Base-by-base conservation (phyloP, 1,284 basidiomycete species). In the Melampsora americana region DNA sequence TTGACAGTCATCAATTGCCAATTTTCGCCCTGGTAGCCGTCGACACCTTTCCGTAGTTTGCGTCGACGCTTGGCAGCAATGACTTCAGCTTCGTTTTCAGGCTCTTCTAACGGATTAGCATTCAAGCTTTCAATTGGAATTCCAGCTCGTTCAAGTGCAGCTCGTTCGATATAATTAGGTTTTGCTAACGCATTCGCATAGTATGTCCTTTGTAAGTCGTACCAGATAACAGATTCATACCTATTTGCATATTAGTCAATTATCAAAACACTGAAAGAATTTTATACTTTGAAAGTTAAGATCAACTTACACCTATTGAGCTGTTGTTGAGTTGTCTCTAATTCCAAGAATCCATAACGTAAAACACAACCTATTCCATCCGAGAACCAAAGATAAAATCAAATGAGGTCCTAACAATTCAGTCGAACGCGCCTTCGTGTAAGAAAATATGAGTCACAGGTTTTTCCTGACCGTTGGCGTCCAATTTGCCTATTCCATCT, bases 141-240 rank as follows among this genome's bases (percentile, higher is more conserved):
- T 23, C 30, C 60, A 18, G 23, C 86, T 66, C 80, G 80, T 5
- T 82, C 82, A 44, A 44, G 78, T 50, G 71, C 77, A 23, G 61
- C 89, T 90, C 88, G 85, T 80, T 89, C 87, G 6, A 82, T 82
- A 80, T 86, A 92, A 81, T 92, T 89, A 0, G 87, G 88, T 78
- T 87, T 90, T 30, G 90, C 91, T 79, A 91, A 90, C 7, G 90
- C 90, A 92, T 86, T n/a, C 90, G 86, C 39, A 92, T 83, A 79
- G 89, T 90, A n/a, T 90, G 84, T 20, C 91, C 90, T 83, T 91
- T 92, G 89, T 90, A 92, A 1, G 87, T 90, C 11, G 89, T 87
- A 35, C 91, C 90, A 78, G 89, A 91, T 9, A 92, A 85, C 4
- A 88, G 80, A 80, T 88, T 91, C 82, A 91, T 84, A 83, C 90